A percentile compares a stretch with the other conserved stretches of the same genome.
phyloP scores from a whole-genome alignment of 1,139 yeast genomes.

The Schizosaccharomyces versatilis region DNA sequence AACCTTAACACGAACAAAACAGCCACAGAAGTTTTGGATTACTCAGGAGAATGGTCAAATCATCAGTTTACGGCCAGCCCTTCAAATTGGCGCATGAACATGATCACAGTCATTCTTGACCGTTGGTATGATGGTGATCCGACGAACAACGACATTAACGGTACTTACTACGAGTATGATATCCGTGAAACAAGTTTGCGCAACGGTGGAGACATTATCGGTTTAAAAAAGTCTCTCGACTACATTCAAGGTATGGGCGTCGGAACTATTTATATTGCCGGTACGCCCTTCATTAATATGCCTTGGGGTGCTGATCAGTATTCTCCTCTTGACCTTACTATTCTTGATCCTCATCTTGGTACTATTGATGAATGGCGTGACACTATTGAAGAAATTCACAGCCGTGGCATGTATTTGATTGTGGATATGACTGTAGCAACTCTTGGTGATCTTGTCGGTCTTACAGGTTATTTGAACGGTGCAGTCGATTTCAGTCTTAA shows the following conservation, averaged over 20 bases:
- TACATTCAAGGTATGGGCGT: slow-evolving; percentile 14
- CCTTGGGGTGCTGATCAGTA: slow-evolving; percentile 11
- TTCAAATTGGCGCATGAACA: slow-evolving; percentile 9
- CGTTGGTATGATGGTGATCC: slow-evolving; percentile 10
- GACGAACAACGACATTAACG: slow-evolving; percentile 7
- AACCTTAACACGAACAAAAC: slow-evolving; percentile 8
- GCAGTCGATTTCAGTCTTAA: slow-evolving; percentile 7
- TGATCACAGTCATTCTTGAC: slow-evolving; percentile 9
- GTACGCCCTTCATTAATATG: slow-evolving; percentile 9
- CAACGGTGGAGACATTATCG: slow-evolving; percentile 10
- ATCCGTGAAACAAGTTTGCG: slow-evolving; percentile 8
- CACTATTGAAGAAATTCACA: slow-evolving; percentile 8
- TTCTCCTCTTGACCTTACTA: slow-evolving; percentile 10
- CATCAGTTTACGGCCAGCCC: slow-evolving; percentile 9
- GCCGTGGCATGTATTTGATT: slow-evolving; percentile 9
- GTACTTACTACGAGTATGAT: slow-evolving; percentile 9
- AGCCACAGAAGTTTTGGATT: slow-evolving; percentile 7
- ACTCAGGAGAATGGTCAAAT: slow-evolving; percentile 5
- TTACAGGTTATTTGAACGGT: slow-evolving; percentile 7
- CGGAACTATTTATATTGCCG: slow-evolving; percentile 9
- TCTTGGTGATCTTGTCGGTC: slow-evolving; percentile 9
- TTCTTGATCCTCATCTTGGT: slow-evolving; percentile 9
- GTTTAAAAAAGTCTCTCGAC: slow-evolving; percentile 7
- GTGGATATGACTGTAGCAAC: slow-evolving; percentile 10
- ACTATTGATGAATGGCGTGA: slow-evolving; percentile 9